Base-by-base conservation (phyloP, 2,329 filamentous ascomycete genomes). In the Penicillium sumatraense region DNA sequence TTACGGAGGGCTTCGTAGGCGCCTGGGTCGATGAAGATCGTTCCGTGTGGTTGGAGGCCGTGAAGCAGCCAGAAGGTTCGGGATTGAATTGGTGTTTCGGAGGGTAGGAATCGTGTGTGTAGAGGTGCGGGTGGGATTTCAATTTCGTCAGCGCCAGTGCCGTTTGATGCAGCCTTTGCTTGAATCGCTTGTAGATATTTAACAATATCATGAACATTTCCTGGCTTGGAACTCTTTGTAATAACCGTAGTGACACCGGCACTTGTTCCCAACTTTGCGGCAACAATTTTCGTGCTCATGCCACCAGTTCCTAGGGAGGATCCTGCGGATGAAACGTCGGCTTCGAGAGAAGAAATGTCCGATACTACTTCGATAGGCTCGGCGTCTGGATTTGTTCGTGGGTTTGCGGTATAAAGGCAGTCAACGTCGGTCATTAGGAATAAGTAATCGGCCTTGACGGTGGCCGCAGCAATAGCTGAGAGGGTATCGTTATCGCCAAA, bases 371-470 rank as follows among this genome's bases (percentile, higher is more conserved):
- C 89, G 56, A 99, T 98, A 0, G 95, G 86, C 68, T 89, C 85
- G 8, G 95, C 95, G 68, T 97, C 89, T 0, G 91, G 87, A 67
- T 96, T 82, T 1, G 86, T 88, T 26, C 95, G 85, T 1, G 95
- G 95, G 67, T 99, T 99, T 75, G 93, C 95, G 75, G 96, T 92
- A 74, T 99, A 99, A 11, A 99, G 81, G 71, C 93, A 97, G 72
- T 99, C 95, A 45, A 99, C 95, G 70, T 99, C 95, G 1, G 95
- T 99, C 95, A 99, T 98, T 60, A 99, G 83, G 76, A 99, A 99
- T 9, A 99, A 83, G 67, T 96, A 91, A 69, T 99, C 93, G 48
- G 95, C 95, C 68, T 96, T 91, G 18, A 98, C 90, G 92, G 98
- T 98, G 63, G 90, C 95, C 1, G 95, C 91, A 0, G 95, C 96